These are phyloP conservation scores for Tolypocladium endophyticum DNA, from an alignment of 2,329 filamentous ascomycete genomes.

Conservation along the genomic window DNA sequence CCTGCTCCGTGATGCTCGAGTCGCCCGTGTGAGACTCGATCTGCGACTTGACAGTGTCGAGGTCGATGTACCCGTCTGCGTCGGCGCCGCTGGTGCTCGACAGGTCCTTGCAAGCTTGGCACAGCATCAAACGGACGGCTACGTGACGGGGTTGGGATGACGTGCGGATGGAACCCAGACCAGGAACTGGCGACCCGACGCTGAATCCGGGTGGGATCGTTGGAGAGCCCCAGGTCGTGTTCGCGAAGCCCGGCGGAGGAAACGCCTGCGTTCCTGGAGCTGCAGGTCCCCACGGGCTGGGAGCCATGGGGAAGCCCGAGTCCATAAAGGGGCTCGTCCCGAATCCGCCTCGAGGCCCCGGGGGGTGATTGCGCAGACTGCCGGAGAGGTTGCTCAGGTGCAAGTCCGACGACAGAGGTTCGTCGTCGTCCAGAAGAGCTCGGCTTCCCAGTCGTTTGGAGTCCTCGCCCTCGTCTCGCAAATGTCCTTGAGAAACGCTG, in stretches of 20 bases:
- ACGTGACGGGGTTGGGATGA: conserved; percentile 52
- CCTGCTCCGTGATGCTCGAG: conserved; percentile 35
- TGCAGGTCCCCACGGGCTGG: conserved; percentile 31
- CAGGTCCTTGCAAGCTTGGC: conserved; percentile 63
- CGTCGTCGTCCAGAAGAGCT: conserved; percentile 72
- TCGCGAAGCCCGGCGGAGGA: conserved; percentile 36
- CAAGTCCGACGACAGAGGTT: conserved; percentile 28
- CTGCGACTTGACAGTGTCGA: conserved; percentile 55
- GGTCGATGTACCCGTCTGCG: conserved; percentile 57
- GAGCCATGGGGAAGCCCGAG: conserved; percentile 24
- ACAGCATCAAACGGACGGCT: conserved; percentile 62
- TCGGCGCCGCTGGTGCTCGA: conserved; percentile 26
- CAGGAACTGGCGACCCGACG: conserved; percentile 19
- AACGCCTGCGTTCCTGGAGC: conserved; percentile 23
- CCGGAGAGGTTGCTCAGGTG: conserved; percentile 7
- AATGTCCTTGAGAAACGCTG: conserved; percentile 52
- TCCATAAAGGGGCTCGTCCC: conserved; percentile 31
- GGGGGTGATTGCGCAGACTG: conserved; percentile 37
- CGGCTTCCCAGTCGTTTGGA: conserved; percentile 81
- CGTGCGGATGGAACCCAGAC: conserved; percentile 17
- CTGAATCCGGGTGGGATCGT: conserved; percentile 21
- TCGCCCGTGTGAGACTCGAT: conserved; percentile 45
- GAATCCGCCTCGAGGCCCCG: conserved; percentile 34
- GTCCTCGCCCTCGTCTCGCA: conserved; percentile 50
- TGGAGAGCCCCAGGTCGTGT: conserved; percentile 26